These are phyloP conservation scores for Ophiostoma tasmaniense DNA, from an alignment of 2,329 filamentous ascomycete genomes.

Conservation along the genomic window DNA sequence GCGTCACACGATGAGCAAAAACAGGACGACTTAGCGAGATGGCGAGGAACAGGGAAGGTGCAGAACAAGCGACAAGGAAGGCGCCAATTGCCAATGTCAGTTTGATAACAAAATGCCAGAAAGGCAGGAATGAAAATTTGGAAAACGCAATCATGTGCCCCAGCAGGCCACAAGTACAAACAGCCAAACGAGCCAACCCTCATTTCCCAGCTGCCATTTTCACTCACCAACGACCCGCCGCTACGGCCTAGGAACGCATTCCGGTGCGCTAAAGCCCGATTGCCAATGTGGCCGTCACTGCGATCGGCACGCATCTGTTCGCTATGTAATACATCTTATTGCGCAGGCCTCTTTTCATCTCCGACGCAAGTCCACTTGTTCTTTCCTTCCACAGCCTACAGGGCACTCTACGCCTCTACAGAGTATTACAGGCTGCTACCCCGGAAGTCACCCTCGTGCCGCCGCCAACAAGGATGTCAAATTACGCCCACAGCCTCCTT, in stretches of 20 bases:
- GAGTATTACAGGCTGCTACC: not conserved
- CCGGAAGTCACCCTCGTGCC: not conserved
- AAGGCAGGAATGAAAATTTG: not conserved
- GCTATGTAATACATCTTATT: not conserved
- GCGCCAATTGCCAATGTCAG: not conserved
- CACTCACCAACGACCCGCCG: slow-evolving; percentile 6
- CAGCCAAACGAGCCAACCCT: not conserved
- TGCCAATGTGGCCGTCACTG: not conserved
- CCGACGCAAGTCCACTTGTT: slow-evolving; percentile 1
- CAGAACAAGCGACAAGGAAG: not conserved
- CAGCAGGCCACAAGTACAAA: not conserved
- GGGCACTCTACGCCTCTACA: not conserved
- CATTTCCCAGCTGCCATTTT: slow-evolving; percentile 11
- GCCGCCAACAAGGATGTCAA: not conserved
- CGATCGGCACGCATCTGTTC: not conserved
- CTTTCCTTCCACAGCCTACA: not conserved
- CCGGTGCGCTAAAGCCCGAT: slow-evolving; percentile 12
- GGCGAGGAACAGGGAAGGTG: not conserved
- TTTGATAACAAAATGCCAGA: not conserved
- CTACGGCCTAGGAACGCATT: slow-evolving; percentile 13
- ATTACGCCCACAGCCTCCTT: slow-evolving; percentile 1
- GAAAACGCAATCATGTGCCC: not conserved
- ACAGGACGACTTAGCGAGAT: not conserved
- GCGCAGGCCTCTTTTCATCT: slow-evolving; percentile 4
- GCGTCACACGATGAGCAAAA: not conserved